Evolutionary conservation across 2,329 filamentous ascomycete genomes (phyloP).

Genomic region (Erysiphe pulchra): DNA sequence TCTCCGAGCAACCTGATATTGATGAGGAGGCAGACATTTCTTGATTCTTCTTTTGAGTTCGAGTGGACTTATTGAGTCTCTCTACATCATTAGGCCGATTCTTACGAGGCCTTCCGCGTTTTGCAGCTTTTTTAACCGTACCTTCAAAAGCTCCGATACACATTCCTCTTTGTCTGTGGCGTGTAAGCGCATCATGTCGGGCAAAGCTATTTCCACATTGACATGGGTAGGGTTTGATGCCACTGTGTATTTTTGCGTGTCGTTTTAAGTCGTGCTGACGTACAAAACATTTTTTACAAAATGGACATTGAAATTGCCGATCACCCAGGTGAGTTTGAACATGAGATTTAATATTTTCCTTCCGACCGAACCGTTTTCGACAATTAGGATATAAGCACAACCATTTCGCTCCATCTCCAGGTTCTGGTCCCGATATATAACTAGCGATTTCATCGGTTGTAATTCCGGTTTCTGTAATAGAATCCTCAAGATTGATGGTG

Average conservation of each 20-base stretch:
- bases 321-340: constrained; percentile 96
- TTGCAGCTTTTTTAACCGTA: constrained; percentile 36
- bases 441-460: constrained; percentile 61
- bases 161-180: constrained; percentile 87
- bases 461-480: constrained; percentile 56
- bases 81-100: constrained; percentile 24
- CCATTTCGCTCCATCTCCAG: constrained; percentile 46
- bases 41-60: constrained; percentile 28
- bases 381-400: constrained; percentile 54
- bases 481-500: constrained; percentile 37
- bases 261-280: constrained; percentile 92
- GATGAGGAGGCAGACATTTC: constrained; percentile 19
- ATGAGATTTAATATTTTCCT: constrained; percentile 97
- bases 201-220: constrained; percentile 88
- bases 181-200: constrained; percentile 78
- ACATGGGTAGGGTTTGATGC: constrained; percentile 85
- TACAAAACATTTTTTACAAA: constrained; percentile 87
- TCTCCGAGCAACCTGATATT: constrained; percentile 29
- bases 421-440: constrained; percentile 48
- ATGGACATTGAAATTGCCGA: constrained; percentile 78
- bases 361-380: constrained; percentile 76
- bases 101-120: constrained; percentile 40
- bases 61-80: constrained; percentile 28
- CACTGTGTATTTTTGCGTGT: constrained; percentile 91
- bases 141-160: constrained; percentile 88